These are phyloP conservation scores for Calendula officinalis DNA, from an alignment of 129 eudicot species.

Conservation along the genomic window DNA sequence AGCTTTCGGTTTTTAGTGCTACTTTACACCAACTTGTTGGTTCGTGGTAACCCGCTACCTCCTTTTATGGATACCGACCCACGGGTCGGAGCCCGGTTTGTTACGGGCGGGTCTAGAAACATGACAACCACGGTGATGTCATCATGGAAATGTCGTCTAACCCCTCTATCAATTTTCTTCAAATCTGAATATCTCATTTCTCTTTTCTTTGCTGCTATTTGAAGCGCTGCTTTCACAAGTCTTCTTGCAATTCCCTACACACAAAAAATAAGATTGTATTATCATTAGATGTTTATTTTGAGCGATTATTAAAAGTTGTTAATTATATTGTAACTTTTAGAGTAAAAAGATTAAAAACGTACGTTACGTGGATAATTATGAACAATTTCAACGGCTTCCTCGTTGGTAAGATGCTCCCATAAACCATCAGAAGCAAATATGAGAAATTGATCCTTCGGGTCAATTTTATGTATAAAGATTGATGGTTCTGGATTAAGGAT, in stretches of 20 bases:
- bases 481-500: conserved; percentile 76
- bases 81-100: conserved; percentile 29
- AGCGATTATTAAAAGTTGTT: no score
- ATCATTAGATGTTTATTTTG: no score
- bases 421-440: no score
- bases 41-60: conserved; percentile 25
- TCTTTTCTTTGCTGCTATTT: conserved; percentile 73
- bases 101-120: conserved; percentile 49
- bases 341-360: conserved; percentile 25
- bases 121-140: conserved; percentile 54
- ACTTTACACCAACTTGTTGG: conserved; percentile 18
- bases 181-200: conserved; percentile 89
- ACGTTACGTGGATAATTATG: conserved; percentile 59
- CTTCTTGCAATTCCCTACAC: conserved; percentile 70
- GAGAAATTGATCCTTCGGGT: conserved; percentile 60
- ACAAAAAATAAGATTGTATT: no score
- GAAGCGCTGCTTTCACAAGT: conserved; percentile 72
- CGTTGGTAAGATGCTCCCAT: no score
- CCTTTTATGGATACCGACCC: conserved; percentile 51
- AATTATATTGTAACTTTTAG: no score
- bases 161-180: conserved; percentile 52
- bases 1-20: background rate
- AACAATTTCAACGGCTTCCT: no score
- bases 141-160: no score
- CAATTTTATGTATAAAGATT: conserved; percentile 55